phyloP scores from a whole-genome alignment of 2,329 filamentous ascomycete species.

The Fusarium sp. region DNA sequence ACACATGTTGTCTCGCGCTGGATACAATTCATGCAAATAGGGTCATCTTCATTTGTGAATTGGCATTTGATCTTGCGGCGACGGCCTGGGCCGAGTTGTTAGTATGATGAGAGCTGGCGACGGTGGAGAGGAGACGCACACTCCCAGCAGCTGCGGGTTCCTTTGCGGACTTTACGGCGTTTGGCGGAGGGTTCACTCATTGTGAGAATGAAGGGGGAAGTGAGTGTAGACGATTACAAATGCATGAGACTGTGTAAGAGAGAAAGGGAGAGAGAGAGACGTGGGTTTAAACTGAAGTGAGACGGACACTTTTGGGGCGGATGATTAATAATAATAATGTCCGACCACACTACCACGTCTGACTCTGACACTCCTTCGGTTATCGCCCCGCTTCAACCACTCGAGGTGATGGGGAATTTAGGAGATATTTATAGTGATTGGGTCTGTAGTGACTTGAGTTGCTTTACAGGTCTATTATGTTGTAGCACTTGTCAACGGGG shows the following conservation, averaged over 20 bases:
- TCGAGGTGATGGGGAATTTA: too few relatives aligned
- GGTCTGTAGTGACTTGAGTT: too few relatives aligned
- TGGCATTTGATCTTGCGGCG: constrained; percentile 64
- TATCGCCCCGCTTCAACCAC: too few relatives aligned
- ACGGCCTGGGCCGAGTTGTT: constrained; percentile 37
- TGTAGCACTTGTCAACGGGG: too few relatives aligned
- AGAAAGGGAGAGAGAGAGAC: not conserved
- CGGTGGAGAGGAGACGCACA: constrained; percentile 51
- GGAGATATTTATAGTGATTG: too few relatives aligned
- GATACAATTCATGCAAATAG: constrained; percentile 58
- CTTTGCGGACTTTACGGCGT: constrained; percentile 59
- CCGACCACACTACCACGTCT: too few relatives aligned
- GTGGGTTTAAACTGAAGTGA: not conserved
- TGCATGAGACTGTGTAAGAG: not conserved
- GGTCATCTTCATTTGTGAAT: constrained; percentile 52
- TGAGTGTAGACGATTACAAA: not conserved
- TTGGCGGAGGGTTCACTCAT: constrained; percentile 38
- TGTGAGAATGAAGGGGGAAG: not conserved
- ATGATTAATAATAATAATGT: not conserved
- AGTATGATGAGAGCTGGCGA: not conserved
- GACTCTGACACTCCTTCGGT: too few relatives aligned
- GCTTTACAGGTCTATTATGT: too few relatives aligned
- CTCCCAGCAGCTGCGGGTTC: constrained; percentile 68
- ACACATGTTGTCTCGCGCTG: constrained; percentile 54
- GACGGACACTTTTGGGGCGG: not conserved